Conservation (phyloP, 2,329 filamentous ascomycete genomes). For the Clarireedia paspali region DNA sequence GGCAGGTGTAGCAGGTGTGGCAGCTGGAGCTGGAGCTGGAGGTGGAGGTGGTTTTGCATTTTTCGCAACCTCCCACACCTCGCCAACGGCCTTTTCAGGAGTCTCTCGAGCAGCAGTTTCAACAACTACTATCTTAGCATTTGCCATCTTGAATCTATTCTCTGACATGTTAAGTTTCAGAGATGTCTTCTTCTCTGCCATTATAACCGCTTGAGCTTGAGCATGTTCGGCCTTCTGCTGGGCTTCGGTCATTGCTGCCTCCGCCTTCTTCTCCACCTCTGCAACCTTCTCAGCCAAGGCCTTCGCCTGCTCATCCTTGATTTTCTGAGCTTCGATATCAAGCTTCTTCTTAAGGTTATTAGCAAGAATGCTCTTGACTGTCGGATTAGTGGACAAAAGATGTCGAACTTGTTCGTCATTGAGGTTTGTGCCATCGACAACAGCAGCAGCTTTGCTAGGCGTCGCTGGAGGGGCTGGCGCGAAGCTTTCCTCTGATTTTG, state of each 20-base stretch:
- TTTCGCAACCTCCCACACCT: slow-evolving; percentile 82
- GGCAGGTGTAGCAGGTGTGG: slow-evolving; percentile 13
- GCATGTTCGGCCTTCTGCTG: slow-evolving; percentile 35
- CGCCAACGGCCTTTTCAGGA: slow-evolving; percentile 71
- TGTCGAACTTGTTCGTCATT: slow-evolving; percentile 48
- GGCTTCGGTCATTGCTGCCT: slow-evolving; percentile 36
- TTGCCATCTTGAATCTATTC: slow-evolving; percentile 54
- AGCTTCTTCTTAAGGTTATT: slow-evolving; percentile 58
- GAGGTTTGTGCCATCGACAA: slow-evolving; percentile 7
- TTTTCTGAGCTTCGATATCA: slow-evolving; percentile 52
- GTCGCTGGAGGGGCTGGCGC: slow-evolving; percentile 13
- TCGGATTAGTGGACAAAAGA: slow-evolving; percentile 45
- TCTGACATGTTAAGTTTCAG: slow-evolving; percentile 74
- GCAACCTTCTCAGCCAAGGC: slow-evolving; percentile 41
- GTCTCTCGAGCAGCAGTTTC: slow-evolving; percentile 78
- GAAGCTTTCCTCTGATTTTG: slow-evolving; percentile 28
- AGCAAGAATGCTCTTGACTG: slow-evolving; percentile 37
- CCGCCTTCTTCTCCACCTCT: slow-evolving; percentile 40
- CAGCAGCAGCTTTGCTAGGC: slow-evolving; percentile 14
- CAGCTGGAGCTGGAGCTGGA: slow-evolving; percentile 8
- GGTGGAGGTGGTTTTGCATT: slow-evolving; percentile 43
- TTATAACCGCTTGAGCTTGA: slow-evolving; percentile 50
- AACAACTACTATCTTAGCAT: slow-evolving; percentile 70
- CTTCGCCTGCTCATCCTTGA: slow-evolving; percentile 42
- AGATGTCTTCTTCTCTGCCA: slow-evolving; percentile 67